Conservation (phyloP, 352 stramenopile species). For the Globisporangium orthogonon region DNA sequence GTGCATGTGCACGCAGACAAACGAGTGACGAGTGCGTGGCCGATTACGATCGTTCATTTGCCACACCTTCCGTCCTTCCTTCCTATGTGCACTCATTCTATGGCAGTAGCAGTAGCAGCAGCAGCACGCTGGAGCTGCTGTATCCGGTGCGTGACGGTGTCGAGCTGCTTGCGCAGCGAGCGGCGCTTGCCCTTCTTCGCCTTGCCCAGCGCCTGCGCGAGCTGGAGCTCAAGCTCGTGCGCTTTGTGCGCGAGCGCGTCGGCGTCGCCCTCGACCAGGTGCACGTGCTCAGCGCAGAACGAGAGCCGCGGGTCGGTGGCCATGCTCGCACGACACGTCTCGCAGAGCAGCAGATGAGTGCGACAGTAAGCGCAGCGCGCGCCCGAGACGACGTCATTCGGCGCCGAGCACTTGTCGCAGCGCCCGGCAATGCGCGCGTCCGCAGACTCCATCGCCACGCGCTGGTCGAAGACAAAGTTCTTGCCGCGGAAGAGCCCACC, state of each 20-base stretch:
- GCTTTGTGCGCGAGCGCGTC: constrained; percentile 29
- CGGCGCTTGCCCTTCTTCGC: constrained; percentile 61
- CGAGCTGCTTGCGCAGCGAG: constrained; percentile 77
- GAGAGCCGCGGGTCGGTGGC: constrained; percentile 19
- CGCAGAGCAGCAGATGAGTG: constrained; percentile 72
- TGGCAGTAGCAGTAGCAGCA: background rate
- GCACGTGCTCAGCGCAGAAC: constrained; percentile 55
- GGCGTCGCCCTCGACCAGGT: constrained; percentile 35
- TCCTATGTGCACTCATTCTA: background rate
- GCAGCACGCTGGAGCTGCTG: constrained; percentile 18
- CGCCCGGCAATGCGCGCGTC: constrained; percentile 50
- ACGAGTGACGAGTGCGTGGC: too few species aligned
- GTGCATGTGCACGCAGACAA: too few species aligned
- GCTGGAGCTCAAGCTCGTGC: constrained; percentile 21
- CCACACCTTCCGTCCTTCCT: too few species aligned
- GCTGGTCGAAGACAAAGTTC: constrained; percentile 86
- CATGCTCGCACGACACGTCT: constrained; percentile 28
- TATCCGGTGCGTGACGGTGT: constrained; percentile 61
- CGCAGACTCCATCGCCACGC: constrained; percentile 55
- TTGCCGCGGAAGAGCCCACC: constrained; percentile 66
- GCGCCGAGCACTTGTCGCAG: constrained; percentile 49
- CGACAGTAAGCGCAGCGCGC: constrained; percentile 71
- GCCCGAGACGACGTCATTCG: constrained; percentile 60
- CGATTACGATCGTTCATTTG: too few species aligned
- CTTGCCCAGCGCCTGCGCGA: constrained; percentile 32